Evolutionary conservation across 352 stramenopile species (phyloP).

Genomic region (Phytophthora pini): DNA sequence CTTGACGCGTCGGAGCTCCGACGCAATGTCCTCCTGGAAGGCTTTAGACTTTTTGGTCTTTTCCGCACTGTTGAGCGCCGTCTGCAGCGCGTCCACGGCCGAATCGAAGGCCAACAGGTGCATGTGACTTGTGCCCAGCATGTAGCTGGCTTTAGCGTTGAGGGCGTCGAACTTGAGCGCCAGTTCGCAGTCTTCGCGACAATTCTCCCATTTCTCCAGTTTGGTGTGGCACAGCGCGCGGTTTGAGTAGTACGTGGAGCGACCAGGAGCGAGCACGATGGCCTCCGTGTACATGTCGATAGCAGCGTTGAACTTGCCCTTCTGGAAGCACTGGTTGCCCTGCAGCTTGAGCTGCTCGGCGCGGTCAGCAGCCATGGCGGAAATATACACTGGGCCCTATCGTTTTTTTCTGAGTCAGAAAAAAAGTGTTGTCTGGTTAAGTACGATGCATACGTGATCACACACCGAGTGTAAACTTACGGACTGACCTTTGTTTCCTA

Average conservation of each 20-base stretch:
- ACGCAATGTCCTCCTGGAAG: slow-evolving; percentile 66
- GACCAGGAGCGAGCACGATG: slow-evolving; percentile 67
- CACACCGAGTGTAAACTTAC: too few species aligned
- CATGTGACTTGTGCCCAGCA: slow-evolving; percentile 69
- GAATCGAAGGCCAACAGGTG: slow-evolving; percentile 57
- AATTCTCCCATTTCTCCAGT: slow-evolving; percentile 64
- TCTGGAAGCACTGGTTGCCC: slow-evolving; percentile 84
- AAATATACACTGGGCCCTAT: too few species aligned
- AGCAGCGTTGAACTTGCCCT: slow-evolving; percentile 76
- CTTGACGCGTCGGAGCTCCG: slow-evolving; percentile 64
- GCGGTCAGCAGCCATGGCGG: slow-evolving; percentile 46
- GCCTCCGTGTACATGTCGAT: slow-evolving; percentile 90
- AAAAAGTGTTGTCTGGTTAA: too few species aligned
- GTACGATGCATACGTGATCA: too few species aligned
- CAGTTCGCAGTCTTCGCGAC: slow-evolving; percentile 66
- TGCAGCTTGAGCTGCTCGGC: slow-evolving; percentile 81
- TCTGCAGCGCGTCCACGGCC: slow-evolving; percentile 58
- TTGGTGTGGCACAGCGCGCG: slow-evolving; percentile 79
- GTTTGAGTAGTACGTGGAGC: slow-evolving; percentile 84
- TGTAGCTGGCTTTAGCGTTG: slow-evolving; percentile 82
- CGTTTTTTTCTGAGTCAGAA: too few species aligned
- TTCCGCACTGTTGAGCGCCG: slow-evolving; percentile 55
- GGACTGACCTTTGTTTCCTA: too few species aligned
- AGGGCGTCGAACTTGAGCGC: slow-evolving; percentile 63
- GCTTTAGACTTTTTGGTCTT: slow-evolving; percentile 62